A percentile compares a stretch with the other conserved stretches of the same genome.
Conservation (phyloP, 1,139 yeast genomes). For the Saccharomyces hybrid region DNA sequence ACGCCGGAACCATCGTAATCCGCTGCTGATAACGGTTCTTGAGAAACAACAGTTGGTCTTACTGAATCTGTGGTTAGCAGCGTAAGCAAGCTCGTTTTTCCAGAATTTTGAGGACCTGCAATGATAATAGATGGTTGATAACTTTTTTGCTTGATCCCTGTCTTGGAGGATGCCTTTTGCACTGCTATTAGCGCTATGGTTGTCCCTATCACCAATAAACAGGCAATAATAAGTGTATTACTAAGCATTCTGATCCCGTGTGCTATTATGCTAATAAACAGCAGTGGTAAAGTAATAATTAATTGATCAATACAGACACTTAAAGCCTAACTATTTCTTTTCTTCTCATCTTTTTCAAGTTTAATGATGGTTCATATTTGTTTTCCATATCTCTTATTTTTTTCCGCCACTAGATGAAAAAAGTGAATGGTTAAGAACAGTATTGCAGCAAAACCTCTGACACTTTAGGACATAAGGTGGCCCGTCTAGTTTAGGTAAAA, state of each 20-base stretch:
- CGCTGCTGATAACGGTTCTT: slow-evolving; percentile 36
- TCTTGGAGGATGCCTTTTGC: slow-evolving; percentile 17
- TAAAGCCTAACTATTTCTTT: not conserved
- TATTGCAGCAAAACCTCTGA: not conserved
- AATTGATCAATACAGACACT: not conserved
- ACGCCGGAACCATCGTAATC: slow-evolving; percentile 35
- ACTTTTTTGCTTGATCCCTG: slow-evolving; percentile 15
- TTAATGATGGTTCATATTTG: not conserved
- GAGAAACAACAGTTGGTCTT: slow-evolving; percentile 22
- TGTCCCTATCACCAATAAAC: slow-evolving; percentile 21
- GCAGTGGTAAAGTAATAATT: not conserved
- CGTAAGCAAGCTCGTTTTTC: slow-evolving; percentile 65
- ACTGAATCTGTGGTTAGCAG: slow-evolving; percentile 20
- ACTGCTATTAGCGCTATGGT: slow-evolving; percentile 21
- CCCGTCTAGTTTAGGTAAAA: not conserved
- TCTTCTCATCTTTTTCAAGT: not conserved
- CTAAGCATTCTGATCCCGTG: slow-evolving; percentile 7
- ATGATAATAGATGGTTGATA: slow-evolving; percentile 56
- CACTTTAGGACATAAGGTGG: not conserved
- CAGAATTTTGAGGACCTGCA: slow-evolving; percentile 64
- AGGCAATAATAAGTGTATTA: slow-evolving; percentile 14
- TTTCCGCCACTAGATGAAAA: not conserved
- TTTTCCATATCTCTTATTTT: not conserved
- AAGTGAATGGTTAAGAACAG: not conserved
- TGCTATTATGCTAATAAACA: not conserved